phyloP scores from a whole-genome alignment of 2,329 filamentous ascomycete species.

The Hypoxylon sp. region DNA sequence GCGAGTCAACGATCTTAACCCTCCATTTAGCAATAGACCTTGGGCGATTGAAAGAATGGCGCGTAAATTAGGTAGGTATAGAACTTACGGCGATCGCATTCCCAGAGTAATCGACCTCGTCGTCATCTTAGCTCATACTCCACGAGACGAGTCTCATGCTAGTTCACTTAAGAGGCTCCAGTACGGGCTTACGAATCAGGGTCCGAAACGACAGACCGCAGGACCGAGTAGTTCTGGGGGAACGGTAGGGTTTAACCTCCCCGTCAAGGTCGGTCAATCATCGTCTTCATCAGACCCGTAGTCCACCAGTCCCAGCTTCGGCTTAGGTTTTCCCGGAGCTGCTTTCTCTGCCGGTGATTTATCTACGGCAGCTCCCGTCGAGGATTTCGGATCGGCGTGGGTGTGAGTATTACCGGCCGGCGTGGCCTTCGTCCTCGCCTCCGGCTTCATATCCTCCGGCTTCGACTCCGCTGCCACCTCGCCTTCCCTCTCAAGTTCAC shows the following conservation, averaged over 20 bases:
- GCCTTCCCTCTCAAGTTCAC: slow-evolving; percentile 54
- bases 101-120: background rate
- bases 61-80: background rate
- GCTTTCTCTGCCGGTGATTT: slow-evolving; percentile 20
- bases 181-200: background rate
- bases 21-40: background rate
- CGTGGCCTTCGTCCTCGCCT: background rate
- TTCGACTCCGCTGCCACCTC: slow-evolving; percentile 48
- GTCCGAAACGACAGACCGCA: background rate
- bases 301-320: slow-evolving; percentile 61
- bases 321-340: slow-evolving; percentile 40
- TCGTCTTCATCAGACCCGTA: slow-evolving; percentile 70
- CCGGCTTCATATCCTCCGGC: slow-evolving; percentile 25
- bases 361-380: slow-evolving; percentile 4
- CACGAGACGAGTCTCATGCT: background rate
- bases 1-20: background rate
- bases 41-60: background rate
- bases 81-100: background rate
- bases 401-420: slow-evolving; percentile 1
- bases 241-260: background rate
- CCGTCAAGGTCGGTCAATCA: slow-evolving; percentile 24
- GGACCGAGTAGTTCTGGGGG: background rate
- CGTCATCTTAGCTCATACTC: background rate
- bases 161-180: background rate
- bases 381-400: slow-evolving; percentile 2